Evolutionary conservation across 768 basidiomycete species (phyloP).

Genomic region (Cyclocybe cylindracea): DNA sequence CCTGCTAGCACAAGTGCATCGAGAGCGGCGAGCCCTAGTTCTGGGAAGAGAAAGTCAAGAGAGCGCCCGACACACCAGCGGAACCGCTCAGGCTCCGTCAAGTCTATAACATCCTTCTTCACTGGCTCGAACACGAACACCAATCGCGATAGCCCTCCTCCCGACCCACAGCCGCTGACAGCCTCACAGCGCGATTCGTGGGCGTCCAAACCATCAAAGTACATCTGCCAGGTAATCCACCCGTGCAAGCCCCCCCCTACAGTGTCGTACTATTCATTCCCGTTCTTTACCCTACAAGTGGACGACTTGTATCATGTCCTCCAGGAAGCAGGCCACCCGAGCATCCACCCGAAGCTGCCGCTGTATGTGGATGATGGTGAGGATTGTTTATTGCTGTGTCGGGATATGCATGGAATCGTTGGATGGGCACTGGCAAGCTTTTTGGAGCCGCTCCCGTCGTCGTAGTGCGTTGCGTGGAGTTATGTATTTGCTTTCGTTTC

Average conservation of each 20-base stretch:
- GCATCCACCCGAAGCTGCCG: conserved; percentile 70
- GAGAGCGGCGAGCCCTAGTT: conserved; percentile 6
- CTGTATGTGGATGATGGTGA: conserved; percentile 76
- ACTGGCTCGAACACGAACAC: conserved; percentile 18
- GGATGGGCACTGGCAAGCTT: conserved; percentile 88
- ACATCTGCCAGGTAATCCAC: conserved; percentile 69
- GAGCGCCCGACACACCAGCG: conserved; percentile 24
- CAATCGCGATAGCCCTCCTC: conserved; percentile 11
- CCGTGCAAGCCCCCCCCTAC: conserved; percentile 63
- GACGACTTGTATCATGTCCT: conserved; percentile 68
- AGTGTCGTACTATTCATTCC: conserved; percentile 70
- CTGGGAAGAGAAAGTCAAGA: conserved; percentile 17
- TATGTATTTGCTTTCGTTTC: background rate
- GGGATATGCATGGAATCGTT: conserved; percentile 54
- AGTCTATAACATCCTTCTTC: conserved; percentile 36
- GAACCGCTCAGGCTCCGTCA: conserved; percentile 35
- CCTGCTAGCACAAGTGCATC: conserved; percentile 6
- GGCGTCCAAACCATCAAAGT: conserved; percentile 53
- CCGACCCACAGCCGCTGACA: conserved; percentile 23
- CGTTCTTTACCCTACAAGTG: conserved; percentile 71
- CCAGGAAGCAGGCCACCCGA: conserved; percentile 79
- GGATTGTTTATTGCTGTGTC: conserved; percentile 76
- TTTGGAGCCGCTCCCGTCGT: conserved; percentile 50
- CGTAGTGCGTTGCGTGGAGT: background rate
- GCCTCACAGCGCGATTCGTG: conserved; percentile 40